phyloP scores from a whole-genome alignment of 306 rosid species.

The Astragalus glycyphyllos region DNA sequence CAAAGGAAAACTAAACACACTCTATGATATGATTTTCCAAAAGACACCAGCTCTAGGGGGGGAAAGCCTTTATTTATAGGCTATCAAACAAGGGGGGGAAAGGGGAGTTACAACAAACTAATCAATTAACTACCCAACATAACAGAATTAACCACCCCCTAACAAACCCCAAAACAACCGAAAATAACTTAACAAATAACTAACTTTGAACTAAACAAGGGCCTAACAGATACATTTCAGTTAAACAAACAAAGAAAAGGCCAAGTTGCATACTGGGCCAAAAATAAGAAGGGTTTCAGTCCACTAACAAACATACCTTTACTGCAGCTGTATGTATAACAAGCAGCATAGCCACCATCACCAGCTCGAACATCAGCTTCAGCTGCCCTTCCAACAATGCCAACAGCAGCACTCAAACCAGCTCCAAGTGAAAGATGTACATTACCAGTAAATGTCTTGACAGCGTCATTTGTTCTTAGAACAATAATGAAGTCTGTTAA shows the following conservation, averaged over 20 bases:
- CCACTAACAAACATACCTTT: conserved; percentile 65
- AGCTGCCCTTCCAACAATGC: conserved; percentile 78
- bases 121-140: no score
- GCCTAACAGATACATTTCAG: no score
- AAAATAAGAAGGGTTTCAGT: conserved; percentile 12
- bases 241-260: neutral
- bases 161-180: no score
- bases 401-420: conserved; percentile 95
- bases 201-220: no score
- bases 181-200: no score
- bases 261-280: neutral
- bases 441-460: conserved; percentile 82
- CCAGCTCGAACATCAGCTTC: conserved; percentile 99
- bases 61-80: no score
- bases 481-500: conserved; percentile 89
- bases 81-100: no score
- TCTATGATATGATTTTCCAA: no score
- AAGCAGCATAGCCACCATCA: conserved; percentile 90
- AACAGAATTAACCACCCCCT: no score
- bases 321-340: conserved; percentile 94
- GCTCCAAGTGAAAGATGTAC: conserved; percentile 88
- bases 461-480: conserved; percentile 80
- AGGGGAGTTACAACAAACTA: no score
- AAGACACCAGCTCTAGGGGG: no score
- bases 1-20: no score